phyloP scores from a whole-genome alignment of 306 rosid genomes.

The Rosa persica region DNA sequence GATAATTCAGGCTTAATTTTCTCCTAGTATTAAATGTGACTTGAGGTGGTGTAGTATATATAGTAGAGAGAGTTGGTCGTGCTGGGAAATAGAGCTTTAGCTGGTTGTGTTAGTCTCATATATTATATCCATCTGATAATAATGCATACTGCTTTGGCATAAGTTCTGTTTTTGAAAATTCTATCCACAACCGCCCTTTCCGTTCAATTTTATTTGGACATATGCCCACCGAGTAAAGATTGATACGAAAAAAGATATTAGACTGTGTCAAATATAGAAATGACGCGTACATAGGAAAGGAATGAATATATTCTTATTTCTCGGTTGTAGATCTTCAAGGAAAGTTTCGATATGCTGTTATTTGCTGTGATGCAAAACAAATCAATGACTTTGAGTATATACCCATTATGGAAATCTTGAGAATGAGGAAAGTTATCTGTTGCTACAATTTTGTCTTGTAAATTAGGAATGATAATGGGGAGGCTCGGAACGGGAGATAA shows the following conservation, averaged over 20 bases:
- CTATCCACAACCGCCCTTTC: conserved; percentile 28
- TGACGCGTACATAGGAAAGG: background rate
- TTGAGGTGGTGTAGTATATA: background rate
- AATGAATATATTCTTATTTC: conserved; percentile 19
- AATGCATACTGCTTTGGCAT: conserved; percentile 26
- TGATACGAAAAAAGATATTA: conserved; percentile 9
- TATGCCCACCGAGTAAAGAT: conserved; percentile 15
- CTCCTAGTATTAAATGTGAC: background rate
- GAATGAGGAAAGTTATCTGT: background rate
- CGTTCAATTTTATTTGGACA: background rate
- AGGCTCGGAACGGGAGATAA: background rate
- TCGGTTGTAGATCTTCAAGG: background rate
- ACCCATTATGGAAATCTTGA: background rate
- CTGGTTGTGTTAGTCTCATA: background rate
- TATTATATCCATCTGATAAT: background rate
- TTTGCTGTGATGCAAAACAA: background rate
- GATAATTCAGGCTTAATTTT: background rate
- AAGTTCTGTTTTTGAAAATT: conserved; percentile 25
- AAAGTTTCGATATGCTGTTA: background rate
- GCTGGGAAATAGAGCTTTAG: background rate
- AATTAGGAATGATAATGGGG: background rate
- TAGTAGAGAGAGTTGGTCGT: background rate
- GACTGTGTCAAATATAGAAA: background rate
- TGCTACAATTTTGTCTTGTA: background rate
- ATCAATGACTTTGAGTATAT: background rate